A percentile compares a stretch with the other conserved stretches of the same genome.
phyloP scores from a whole-genome alignment of 768 basidiomycete genomes.

The Leccinum incarnatum region DNA sequence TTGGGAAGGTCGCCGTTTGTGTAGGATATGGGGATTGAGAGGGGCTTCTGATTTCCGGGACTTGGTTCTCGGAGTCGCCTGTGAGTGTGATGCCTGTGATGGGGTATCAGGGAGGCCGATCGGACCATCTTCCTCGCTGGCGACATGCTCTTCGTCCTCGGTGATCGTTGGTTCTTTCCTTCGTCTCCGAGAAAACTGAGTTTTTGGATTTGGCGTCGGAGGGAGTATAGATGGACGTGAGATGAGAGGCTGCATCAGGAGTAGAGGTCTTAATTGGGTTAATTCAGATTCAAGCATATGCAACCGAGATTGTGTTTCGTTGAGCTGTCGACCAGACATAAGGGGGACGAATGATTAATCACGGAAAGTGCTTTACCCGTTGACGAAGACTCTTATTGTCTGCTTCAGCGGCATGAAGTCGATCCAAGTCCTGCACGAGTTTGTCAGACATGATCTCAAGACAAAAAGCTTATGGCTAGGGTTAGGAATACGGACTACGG shows the following conservation, averaged over 20 bases:
- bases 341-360: not conserved
- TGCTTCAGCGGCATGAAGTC: slow-evolving; percentile 49
- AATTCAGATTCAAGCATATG: slow-evolving; percentile 62
- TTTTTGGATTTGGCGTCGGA: slow-evolving; percentile 24
- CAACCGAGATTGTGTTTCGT: slow-evolving; percentile 54
- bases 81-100: slow-evolving; percentile 10
- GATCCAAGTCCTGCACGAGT: slow-evolving; percentile 50
- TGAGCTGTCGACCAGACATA: slow-evolving; percentile 42
- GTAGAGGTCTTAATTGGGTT: slow-evolving; percentile 59
- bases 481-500: not conserved
- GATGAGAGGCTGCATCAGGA: slow-evolving; percentile 59
- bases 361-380: slow-evolving; percentile 42
- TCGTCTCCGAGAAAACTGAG: slow-evolving; percentile 23
- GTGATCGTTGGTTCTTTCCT: slow-evolving; percentile 21
- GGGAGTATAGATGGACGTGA: slow-evolving; percentile 18
- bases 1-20: slow-evolving; percentile 29
- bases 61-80: slow-evolving; percentile 24
- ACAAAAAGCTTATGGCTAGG: not conserved
- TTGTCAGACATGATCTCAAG: slow-evolving; percentile 14
- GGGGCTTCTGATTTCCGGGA: slow-evolving; percentile 20
- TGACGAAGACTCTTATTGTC: slow-evolving; percentile 62
- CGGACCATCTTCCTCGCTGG: slow-evolving; percentile 29
- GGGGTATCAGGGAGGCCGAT: slow-evolving; percentile 19
- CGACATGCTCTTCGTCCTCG: slow-evolving; percentile 27
- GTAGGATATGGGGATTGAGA: slow-evolving; percentile 9